Percentiles rank a stretch among this genome's conserved stretches.
Evolutionary conservation across 1,284 basidiomycete species (phyloP).

Genomic region (Malassezia psittaci): DNA sequence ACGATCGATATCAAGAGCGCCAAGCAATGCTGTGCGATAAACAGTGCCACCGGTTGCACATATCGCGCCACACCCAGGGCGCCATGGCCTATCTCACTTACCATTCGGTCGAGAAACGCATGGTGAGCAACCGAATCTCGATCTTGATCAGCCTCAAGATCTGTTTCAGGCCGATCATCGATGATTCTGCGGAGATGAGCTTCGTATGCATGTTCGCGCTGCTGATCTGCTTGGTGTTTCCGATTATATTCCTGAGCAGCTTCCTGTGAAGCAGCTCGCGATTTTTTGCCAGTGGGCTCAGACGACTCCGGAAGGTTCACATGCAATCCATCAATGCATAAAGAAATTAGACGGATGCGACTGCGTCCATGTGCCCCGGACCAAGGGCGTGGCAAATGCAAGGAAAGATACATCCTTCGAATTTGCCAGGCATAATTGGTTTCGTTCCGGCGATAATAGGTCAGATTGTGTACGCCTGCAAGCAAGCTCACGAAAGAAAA

Average conservation of each 20-base stretch:
- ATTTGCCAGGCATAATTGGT: neutral
- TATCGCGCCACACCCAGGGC: neutral
- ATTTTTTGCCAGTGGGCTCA: neutral
- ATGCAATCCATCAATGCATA: constrained; percentile 4
- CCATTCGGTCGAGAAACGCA: too few relatives aligned
- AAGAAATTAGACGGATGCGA: neutral
- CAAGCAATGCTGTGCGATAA: neutral
- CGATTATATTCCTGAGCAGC: too few relatives aligned
- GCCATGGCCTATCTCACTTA: too few relatives aligned
- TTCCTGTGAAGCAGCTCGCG: neutral
- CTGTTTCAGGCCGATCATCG: neutral
- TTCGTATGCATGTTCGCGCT: neutral
- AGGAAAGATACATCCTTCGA: neutral
- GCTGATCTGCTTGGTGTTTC: neutral
- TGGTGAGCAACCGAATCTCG: too few relatives aligned
- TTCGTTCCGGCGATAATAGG: constrained; percentile 1
- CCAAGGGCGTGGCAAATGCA: neutral
- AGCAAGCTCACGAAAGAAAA: constrained; percentile 3
- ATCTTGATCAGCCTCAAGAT: neutral
- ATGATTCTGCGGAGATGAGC: neutral
- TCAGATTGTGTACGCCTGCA: constrained; percentile 6
- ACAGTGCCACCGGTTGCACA: neutral
- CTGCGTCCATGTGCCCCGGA: neutral
- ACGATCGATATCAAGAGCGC: constrained; percentile 16
- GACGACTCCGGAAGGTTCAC: neutral